Evolutionary conservation across 2,329 filamentous ascomycete genomes (phyloP).

Genomic region (Ophiostoma ulmi): DNA sequence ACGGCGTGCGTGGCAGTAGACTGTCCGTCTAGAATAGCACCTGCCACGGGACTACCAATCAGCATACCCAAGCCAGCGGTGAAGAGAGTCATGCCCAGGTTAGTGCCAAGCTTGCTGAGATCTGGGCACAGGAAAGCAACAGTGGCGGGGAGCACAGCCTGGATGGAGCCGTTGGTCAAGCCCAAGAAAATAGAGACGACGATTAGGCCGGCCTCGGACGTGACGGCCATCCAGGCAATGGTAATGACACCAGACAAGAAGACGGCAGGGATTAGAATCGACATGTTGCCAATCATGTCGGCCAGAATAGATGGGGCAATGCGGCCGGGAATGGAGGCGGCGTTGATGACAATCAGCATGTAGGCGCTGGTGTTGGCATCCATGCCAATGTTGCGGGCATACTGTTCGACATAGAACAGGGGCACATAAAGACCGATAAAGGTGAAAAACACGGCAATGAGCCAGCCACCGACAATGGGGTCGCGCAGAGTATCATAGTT

Average conservation of each 20-base stretch:
- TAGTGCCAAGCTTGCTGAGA: slow-evolving; percentile 36
- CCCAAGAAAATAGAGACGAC: slow-evolving; percentile 35
- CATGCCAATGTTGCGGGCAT: slow-evolving; percentile 16
- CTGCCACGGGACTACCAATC: slow-evolving; percentile 46
- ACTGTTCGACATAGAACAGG: slow-evolving; percentile 24
- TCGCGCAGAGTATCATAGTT: slow-evolving; percentile 24
- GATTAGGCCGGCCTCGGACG: slow-evolving; percentile 31
- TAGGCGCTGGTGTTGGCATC: slow-evolving; percentile 19
- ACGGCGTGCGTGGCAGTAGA: not conserved
- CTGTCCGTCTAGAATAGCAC: slow-evolving; percentile 38
- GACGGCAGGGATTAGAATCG: slow-evolving; percentile 20
- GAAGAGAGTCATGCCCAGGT: slow-evolving; percentile 41
- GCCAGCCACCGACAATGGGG: slow-evolving; percentile 21
- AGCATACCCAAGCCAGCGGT: slow-evolving; percentile 46
- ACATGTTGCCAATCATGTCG: slow-evolving; percentile 21
- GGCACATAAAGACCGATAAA: slow-evolving; percentile 23
- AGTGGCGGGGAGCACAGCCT: slow-evolving; percentile 40
- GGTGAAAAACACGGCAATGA: slow-evolving; percentile 22
- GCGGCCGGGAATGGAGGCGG: slow-evolving; percentile 24
- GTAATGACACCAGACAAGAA: slow-evolving; percentile 20
- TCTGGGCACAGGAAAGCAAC: slow-evolving; percentile 38
- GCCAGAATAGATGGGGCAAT: slow-evolving; percentile 22
- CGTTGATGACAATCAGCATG: slow-evolving; percentile 25
- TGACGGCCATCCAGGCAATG: slow-evolving; percentile 31
- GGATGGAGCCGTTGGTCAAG: slow-evolving; percentile 32